Evolutionary conservation across 768 basidiomycete species (phyloP).

Genomic region (Agrocybe pediades): DNA sequence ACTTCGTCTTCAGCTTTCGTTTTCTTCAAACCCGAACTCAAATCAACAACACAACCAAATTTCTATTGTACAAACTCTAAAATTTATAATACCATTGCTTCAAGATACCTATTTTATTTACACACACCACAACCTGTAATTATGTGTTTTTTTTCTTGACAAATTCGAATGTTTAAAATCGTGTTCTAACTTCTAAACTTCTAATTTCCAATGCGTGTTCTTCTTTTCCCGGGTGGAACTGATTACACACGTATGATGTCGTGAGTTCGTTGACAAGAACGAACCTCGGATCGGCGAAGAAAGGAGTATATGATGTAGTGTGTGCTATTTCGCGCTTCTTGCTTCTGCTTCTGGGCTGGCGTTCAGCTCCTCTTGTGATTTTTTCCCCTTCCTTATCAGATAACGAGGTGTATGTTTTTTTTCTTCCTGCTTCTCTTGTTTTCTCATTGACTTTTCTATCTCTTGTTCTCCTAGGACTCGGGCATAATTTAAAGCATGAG

Average conservation of each 20-base stretch:
- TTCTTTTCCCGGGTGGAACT: background rate
- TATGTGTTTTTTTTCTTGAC: conserved; percentile 1
- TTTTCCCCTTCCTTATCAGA: background rate
- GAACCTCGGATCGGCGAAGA: background rate
- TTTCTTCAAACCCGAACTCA: conserved; percentile 1
- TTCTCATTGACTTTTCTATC: too few species aligned
- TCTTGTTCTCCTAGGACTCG: background rate
- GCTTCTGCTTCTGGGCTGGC: background rate
- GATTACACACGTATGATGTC: background rate
- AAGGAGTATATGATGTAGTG: background rate
- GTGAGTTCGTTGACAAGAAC: background rate
- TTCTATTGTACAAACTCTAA: conserved; percentile 24
- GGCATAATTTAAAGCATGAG: too few species aligned
- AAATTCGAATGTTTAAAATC: conserved; percentile 10
- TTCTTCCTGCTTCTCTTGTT: background rate
- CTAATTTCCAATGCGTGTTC: too few species aligned
- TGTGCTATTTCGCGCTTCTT: background rate
- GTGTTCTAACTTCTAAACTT: conserved; percentile 7
- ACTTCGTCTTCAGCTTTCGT: conserved; percentile 5
- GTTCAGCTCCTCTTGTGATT: background rate
- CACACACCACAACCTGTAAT: conserved; percentile 12
- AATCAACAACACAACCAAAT: background rate
- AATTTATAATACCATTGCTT: conserved; percentile 18
- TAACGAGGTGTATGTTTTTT: background rate
- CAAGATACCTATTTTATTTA: conserved; percentile 20